Percentiles rank a stretch among this genome's conserved stretches.
Conservation (phyloP, 192 early-diverging fungal species). For the Linnemannia hyalina region DNA sequence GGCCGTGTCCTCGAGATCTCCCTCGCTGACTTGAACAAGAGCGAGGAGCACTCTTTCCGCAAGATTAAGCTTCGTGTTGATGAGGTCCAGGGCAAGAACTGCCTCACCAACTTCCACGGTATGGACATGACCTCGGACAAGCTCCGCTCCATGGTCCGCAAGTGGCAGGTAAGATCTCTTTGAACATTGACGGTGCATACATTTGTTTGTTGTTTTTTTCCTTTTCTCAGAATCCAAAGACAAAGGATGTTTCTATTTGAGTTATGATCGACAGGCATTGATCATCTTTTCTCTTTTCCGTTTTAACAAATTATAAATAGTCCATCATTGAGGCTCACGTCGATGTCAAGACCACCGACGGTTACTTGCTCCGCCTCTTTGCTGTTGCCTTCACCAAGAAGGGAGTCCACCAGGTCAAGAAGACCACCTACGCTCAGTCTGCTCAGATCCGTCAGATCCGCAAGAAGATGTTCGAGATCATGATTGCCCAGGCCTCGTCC, state of each 20-base stretch:
- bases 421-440: conserved; percentile 98
- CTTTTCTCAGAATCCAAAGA: not conserved
- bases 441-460: conserved; percentile 98
- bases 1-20: conserved; percentile 97
- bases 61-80: conserved; percentile 98
- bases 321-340: conserved; percentile 97
- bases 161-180: conserved; percentile 87
- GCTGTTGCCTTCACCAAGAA: conserved; percentile 97
- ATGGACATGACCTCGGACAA: conserved; percentile 99
- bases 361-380: conserved; percentile 98
- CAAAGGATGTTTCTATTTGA: not conserved
- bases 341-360: conserved; percentile 99
- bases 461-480: conserved; percentile 99
- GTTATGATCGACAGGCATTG: not conserved
- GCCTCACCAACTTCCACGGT: conserved; percentile 99
- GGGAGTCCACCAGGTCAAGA: conserved; percentile 93
- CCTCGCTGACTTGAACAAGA: conserved; percentile 95
- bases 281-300: not conserved
- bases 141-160: conserved; percentile 99
- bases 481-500: conserved; percentile 83
- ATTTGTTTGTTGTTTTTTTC: not conserved
- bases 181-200: not conserved
- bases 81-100: conserved; percentile 98
- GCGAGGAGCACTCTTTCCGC: conserved; percentile 93
- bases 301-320: conserved; percentile 31